These are phyloP conservation scores for Candida glaebosa DNA, from an alignment of 805 yeast genomes.

Conservation along the genomic window DNA sequence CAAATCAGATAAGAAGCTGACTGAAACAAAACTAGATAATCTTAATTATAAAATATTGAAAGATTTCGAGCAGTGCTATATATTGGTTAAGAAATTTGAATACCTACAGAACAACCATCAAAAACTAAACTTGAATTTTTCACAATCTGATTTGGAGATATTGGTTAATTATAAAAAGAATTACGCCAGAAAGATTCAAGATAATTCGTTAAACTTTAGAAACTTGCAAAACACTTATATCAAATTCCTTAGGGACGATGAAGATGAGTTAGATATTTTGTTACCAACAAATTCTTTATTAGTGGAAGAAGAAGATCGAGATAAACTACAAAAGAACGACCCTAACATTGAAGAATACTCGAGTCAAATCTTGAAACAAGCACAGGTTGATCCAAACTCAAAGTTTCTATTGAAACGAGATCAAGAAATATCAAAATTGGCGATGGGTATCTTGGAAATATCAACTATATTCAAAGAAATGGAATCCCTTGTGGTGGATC, in stretches of 20 bases:
- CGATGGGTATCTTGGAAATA: constrained; percentile 91
- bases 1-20: constrained; percentile 71
- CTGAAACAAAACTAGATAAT: constrained; percentile 76
- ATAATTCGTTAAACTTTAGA: constrained; percentile 70
- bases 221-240: constrained; percentile 87
- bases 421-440: constrained; percentile 82
- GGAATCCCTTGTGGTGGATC: constrained; percentile 89
- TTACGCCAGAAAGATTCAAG: constrained; percentile 83
- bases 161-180: constrained; percentile 78
- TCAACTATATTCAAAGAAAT: constrained; percentile 90
- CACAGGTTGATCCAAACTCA: constrained; percentile 20
- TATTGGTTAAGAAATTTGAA: constrained; percentile 63
- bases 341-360: constrained; percentile 34
- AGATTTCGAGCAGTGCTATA: constrained; percentile 74
- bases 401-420: constrained; percentile 66
- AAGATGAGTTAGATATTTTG: constrained; percentile 45
- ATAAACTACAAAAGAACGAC: constrained; percentile 8
- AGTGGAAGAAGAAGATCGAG: constrained; percentile 6
- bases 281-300: constrained; percentile 5
- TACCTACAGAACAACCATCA: constrained; percentile 35
- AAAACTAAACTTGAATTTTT: constrained; percentile 39
- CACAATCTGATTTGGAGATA: constrained; percentile 55
- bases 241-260: constrained; percentile 78
- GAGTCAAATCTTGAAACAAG: constrained; percentile 26
- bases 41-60: constrained; percentile 72